Percentiles rank a stretch among this genome's conserved stretches.
Evolutionary conservation across 805 yeast genomes (phyloP).

Genomic region (Sungouiella blattae): DNA sequence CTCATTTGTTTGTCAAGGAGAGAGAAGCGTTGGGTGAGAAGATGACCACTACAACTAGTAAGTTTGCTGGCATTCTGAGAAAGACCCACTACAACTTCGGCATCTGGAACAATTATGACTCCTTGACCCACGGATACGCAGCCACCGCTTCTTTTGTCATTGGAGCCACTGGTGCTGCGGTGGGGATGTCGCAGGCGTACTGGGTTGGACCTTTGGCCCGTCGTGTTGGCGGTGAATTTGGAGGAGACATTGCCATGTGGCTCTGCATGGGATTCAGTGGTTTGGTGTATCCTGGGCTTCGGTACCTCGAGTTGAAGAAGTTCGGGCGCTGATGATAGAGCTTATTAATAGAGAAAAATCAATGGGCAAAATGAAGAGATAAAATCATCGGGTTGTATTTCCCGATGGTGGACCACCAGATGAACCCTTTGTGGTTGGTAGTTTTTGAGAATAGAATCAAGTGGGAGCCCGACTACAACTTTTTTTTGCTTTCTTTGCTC

Average conservation of each 20-base stretch:
- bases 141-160: slow-evolving; percentile 60
- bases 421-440: no score
- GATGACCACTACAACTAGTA: slow-evolving; percentile 1
- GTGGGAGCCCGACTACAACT: no score
- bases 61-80: background rate
- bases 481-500: no score
- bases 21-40: slow-evolving; percentile 14
- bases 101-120: slow-evolving; percentile 62
- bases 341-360: no score
- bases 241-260: slow-evolving; percentile 85
- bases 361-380: no score
- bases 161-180: slow-evolving; percentile 79
- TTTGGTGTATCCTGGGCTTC: slow-evolving; percentile 56
- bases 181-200: slow-evolving; percentile 87
- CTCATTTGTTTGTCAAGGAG: slow-evolving; percentile 30
- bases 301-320: slow-evolving; percentile 61
- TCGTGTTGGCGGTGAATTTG: slow-evolving; percentile 49
- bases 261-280: slow-evolving; percentile 69
- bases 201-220: slow-evolving; percentile 75
- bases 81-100: slow-evolving; percentile 16
- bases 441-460: no score
- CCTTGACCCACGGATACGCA: slow-evolving; percentile 69
- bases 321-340: slow-evolving; percentile 22
- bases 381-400: no score
- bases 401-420: no score